Evolutionary conservation across 2,329 filamentous ascomycete species (phyloP), one percentile per base, ranked within the genome.

Genomic region (Cladosporium cucumerinum): DNA sequence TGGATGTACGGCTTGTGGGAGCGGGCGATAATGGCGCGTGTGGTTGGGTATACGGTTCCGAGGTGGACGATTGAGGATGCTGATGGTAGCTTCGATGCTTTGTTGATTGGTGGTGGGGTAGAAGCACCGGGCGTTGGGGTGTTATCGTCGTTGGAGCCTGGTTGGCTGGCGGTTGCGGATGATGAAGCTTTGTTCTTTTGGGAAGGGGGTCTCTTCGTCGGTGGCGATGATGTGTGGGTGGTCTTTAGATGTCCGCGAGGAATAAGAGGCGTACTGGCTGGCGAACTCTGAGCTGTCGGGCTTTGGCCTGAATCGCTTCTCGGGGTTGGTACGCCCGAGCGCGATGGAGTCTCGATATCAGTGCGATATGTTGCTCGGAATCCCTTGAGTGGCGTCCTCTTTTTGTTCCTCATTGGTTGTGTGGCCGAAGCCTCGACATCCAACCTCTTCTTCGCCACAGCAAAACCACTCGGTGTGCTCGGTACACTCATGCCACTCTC

Each of bases 1-100:
- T 73, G 71, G 39, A 72, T 68, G 66, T 73, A 73, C 11, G 71
- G 71, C 34, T 64, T 66, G 14, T 62, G 59, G 30, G 39, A 34
- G 21, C 70, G 69, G 11, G 68, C 57, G 36, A 73, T 65, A 3
- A 73, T 59, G 28, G 66, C 64, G 39, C 72, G 70, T 21, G 67
- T 70, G 46, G 63, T 69, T 0, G 51, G 12, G 55, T 67, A 73
- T 62, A 71, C 43, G 14, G 67, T 67, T 7, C 70, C 70, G 36
- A 70, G 28, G 64, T 72, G 68, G 0, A 48, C 0, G 52, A 71
- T 58, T 26, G 65, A 5, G 39, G 52, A 57, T 36, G 51, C 43
- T 14, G 52, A 10, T 21, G 36, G 61, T 26, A 57, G 12, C 7
- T 3, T 28, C 12, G 51, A 6, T 12, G 5, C 3, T 28, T 32